Conservation (phyloP, 225 moss, liverwort and hornwort species). For the Pseudisothecium myosuroides region DNA sequence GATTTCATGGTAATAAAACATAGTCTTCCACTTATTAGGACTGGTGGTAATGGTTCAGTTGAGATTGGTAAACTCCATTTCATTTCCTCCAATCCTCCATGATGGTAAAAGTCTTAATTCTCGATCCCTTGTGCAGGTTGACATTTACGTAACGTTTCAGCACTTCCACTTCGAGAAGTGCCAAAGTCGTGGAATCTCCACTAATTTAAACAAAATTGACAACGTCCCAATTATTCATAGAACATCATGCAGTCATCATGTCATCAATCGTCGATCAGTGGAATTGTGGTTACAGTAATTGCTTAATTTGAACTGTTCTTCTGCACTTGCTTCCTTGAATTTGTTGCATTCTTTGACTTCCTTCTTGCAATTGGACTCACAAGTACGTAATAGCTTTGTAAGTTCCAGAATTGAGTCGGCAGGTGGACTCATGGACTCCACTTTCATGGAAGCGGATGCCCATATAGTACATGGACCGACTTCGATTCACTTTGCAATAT, state of each 20-base stretch:
- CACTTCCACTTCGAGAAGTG: neutral
- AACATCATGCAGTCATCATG: neutral
- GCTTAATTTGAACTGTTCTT: too few species aligned
- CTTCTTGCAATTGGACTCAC: neutral
- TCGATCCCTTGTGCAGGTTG: neutral
- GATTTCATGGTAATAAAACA: neutral
- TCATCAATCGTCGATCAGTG: neutral
- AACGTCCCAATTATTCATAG: neutral
- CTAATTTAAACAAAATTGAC: neutral
- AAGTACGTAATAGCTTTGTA: neutral
- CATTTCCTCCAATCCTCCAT: neutral
- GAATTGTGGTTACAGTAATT: neutral
- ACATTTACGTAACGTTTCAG: neutral
- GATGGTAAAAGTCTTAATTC: neutral
- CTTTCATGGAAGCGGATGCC: neutral
- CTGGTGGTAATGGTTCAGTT: neutral
- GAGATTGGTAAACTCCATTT: neutral
- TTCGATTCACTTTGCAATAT: neutral
- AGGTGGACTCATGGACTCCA: neutral
- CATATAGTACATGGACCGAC: neutral
- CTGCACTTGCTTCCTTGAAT: neutral
- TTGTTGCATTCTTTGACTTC: neutral
- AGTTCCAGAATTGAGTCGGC: neutral
- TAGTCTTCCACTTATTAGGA: neutral
- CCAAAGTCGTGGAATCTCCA: neutral